Conservation (phyloP, 495 filamentous ascomycete species). For the Xylaria acuta region DNA sequence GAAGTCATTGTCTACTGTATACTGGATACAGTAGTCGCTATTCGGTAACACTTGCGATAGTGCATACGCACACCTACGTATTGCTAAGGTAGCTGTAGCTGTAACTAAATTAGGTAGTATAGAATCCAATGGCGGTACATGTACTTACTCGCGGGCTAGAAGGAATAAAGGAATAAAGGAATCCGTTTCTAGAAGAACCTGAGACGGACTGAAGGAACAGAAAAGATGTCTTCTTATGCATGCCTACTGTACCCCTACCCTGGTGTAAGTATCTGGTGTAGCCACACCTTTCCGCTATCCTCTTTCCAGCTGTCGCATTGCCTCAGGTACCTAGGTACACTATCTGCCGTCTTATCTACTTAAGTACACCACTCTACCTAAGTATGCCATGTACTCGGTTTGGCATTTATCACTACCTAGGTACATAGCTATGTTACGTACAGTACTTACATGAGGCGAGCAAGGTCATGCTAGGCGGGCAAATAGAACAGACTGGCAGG, state of each 20-base stretch:
- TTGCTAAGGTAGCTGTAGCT: too few relatives aligned
- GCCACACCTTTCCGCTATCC: neutral
- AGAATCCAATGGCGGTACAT: neutral
- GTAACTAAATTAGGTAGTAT: neutral
- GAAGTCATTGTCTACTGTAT: neutral
- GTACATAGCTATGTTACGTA: too few relatives aligned
- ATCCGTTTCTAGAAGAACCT: conserved; percentile 14
- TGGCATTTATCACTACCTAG: too few relatives aligned
- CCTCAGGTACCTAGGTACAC: neutral
- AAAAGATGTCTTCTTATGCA: neutral
- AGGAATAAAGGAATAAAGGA: neutral
- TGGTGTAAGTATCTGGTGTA: neutral
- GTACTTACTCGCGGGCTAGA: neutral
- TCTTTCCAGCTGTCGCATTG: neutral
- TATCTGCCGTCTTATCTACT: neutral
- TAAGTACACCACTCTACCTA: too few relatives aligned
- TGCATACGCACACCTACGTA: too few relatives aligned
- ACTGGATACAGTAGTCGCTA: neutral
- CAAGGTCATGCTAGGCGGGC: neutral
- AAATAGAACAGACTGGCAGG: neutral
- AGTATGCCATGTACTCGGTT: too few relatives aligned
- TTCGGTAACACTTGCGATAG: neutral
- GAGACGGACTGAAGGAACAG: conserved; percentile 2
- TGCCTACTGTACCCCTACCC: neutral
- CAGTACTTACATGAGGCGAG: neutral